Percentiles rank a stretch among this genome's conserved stretches.
Evolutionary conservation across 2,329 filamentous ascomycete genomes (phyloP).

Genomic region (Paradendryphiella salina): DNA sequence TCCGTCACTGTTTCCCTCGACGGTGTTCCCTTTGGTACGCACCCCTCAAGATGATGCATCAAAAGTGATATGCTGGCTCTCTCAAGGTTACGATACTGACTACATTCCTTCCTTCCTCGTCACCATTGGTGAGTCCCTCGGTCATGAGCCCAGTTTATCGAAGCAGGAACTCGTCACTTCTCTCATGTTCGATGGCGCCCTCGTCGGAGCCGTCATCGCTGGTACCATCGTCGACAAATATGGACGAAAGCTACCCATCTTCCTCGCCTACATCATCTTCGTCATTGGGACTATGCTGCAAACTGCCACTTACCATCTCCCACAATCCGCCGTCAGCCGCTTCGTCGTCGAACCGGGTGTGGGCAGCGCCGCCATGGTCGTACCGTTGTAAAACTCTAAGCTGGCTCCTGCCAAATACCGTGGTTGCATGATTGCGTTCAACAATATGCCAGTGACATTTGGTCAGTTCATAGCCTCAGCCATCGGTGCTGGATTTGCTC

Average conservation of each 20-base stretch:
- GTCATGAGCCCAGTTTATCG: no score
- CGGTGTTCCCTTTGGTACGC: no score
- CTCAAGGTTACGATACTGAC: no score
- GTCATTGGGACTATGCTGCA: no score
- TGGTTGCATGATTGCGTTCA: constrained; percentile 44
- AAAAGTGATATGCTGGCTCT: no score
- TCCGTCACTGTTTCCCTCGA: no score
- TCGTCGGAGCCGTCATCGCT: constrained; percentile 45
- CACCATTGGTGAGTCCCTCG: no score
- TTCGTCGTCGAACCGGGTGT: constrained; percentile 40
- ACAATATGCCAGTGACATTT: constrained; percentile 43
- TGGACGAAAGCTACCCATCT: constrained; percentile 41
- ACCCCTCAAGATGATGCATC: no score
- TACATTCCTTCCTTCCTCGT: no score
- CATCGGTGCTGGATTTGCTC: constrained; percentile 42
- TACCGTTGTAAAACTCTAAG: constrained; percentile 38
- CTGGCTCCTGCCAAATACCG: constrained; percentile 40
- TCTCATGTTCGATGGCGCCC: constrained; percentile 45
- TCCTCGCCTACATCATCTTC: constrained; percentile 27
- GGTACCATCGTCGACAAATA: constrained; percentile 44
- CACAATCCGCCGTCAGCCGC: constrained; percentile 36
- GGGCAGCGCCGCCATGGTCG: constrained; percentile 38
- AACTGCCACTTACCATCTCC: constrained; percentile 30
- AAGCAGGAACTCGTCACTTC: no score
- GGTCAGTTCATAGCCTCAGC: constrained; percentile 41